Evolutionary conservation across 176 grass and related monocot genomes (phyloP).

Genomic region (Aegilops speltoides): DNA sequence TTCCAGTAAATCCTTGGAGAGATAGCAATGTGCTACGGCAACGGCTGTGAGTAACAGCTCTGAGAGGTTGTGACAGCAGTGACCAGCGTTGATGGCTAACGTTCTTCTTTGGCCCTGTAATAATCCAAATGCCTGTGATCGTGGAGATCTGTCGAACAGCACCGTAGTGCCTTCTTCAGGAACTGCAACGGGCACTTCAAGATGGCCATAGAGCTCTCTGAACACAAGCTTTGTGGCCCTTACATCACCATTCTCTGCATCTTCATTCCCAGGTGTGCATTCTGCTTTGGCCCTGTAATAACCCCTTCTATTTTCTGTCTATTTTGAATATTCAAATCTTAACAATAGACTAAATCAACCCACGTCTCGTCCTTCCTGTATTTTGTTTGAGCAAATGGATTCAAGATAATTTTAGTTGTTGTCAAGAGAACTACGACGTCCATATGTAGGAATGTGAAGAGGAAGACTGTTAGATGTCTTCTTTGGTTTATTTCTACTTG

Average conservation of each 20-base stretch:
- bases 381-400: not conserved
- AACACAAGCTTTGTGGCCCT: not conserved
- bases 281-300: not conserved
- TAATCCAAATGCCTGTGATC: not conserved
- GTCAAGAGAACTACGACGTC: not conserved
- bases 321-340: not conserved
- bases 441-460: constrained; percentile 6
- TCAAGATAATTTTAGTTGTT: constrained; percentile 5
- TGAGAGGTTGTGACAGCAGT: not conserved
- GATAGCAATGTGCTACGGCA: not conserved
- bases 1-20: not conserved
- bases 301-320: not conserved
- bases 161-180: not conserved
- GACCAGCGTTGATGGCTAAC: not conserved
- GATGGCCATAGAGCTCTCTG: constrained; percentile 6
- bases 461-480: not conserved
- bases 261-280: not conserved
- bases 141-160: not conserved
- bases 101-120: not conserved
- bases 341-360: not conserved
- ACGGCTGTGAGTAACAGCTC: not conserved
- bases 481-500: not conserved
- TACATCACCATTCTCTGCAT: not conserved
- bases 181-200: not conserved
- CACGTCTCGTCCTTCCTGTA: not conserved